These are phyloP conservation scores for Caryopteris hybrid DNA, from an alignment of 305 asterid species.

Conservation along the genomic window DNA sequence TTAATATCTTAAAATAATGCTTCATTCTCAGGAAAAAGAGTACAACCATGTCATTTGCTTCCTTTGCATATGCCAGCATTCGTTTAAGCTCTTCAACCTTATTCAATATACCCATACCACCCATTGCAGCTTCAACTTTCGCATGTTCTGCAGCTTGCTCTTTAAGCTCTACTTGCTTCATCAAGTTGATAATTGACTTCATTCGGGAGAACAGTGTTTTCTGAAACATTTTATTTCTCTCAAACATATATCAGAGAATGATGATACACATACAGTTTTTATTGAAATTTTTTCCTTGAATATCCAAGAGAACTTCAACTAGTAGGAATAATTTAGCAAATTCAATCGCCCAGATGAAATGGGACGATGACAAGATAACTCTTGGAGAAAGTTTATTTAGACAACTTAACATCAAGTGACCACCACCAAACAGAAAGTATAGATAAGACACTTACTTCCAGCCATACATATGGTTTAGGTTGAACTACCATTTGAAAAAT, in stretches of 20 bases:
- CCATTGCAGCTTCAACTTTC: constrained; percentile 53
- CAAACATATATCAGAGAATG: background rate
- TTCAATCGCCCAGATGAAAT: background rate
- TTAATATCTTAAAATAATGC: background rate
- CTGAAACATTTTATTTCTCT: constrained; percentile 36
- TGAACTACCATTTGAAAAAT: background rate
- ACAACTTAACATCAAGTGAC: background rate
- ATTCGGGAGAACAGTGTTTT: constrained; percentile 54
- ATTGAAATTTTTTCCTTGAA: background rate
- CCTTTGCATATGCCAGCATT: constrained; percentile 62
- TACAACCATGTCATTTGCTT: constrained; percentile 75
- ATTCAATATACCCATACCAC: constrained; percentile 31
- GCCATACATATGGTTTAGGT: background rate
- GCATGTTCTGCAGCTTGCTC: constrained; percentile 67
- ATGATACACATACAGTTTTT: background rate
- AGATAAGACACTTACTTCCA: background rate
- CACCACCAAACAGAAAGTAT: no score
- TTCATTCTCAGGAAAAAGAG: constrained; percentile 12
- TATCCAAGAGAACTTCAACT: background rate
- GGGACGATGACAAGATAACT: background rate
- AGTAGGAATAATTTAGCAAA: background rate
- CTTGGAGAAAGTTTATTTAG: background rate
- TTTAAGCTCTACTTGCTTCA: constrained; percentile 67
- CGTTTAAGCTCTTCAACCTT: constrained; percentile 58
- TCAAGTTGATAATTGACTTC: constrained; percentile 62